Percentiles rank a stretch among this genome's conserved stretches.
phyloP scores from a whole-genome alignment of 2,329 filamentous ascomycete genomes.

The Fusarium sp. region DNA sequence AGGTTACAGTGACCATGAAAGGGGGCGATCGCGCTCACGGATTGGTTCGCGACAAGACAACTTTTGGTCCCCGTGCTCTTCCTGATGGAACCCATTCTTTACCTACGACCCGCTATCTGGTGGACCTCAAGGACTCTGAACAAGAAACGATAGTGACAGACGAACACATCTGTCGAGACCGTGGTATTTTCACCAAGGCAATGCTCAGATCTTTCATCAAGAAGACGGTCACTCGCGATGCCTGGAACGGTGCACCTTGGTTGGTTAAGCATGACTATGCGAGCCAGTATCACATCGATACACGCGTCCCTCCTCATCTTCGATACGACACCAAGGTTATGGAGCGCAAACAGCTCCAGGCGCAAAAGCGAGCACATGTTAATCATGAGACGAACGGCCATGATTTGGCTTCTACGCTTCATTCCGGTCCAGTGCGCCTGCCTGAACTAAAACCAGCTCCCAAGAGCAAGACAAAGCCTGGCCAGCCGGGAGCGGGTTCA shows the following conservation, averaged over 20 bases:
- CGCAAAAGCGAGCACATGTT: constrained; percentile 71
- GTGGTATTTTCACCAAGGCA: constrained; percentile 93
- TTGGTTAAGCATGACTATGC: constrained; percentile 90
- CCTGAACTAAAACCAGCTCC: constrained; percentile 80
- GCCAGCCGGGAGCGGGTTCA: constrained; percentile 49
- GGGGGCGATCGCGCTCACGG: constrained; percentile 79
- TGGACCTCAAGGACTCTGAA: constrained; percentile 77
- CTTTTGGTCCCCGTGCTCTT: constrained; percentile 71
- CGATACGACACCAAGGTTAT: constrained; percentile 83
- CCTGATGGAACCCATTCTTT: constrained; percentile 78
- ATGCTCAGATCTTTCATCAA: constrained; percentile 95
- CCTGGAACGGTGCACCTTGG: constrained; percentile 98
- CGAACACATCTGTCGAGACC: constrained; percentile 85
- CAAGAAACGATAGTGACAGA: constrained; percentile 85
- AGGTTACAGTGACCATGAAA: constrained; percentile 78
- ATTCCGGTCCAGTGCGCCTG: constrained; percentile 67
- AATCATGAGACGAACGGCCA: constrained; percentile 60
- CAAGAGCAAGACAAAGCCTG: constrained; percentile 74
- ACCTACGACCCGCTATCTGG: constrained; percentile 84
- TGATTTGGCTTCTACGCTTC: constrained; percentile 49
- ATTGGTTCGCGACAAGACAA: constrained; percentile 86
- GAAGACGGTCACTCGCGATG: constrained; percentile 90
- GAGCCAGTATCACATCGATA: constrained; percentile 85
- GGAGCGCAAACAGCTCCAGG: constrained; percentile 79
- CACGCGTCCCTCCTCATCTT: constrained; percentile 85